Base-by-base conservation (phyloP, 345 rosid genomes). In the Lumnitzera racemosa region DNA sequence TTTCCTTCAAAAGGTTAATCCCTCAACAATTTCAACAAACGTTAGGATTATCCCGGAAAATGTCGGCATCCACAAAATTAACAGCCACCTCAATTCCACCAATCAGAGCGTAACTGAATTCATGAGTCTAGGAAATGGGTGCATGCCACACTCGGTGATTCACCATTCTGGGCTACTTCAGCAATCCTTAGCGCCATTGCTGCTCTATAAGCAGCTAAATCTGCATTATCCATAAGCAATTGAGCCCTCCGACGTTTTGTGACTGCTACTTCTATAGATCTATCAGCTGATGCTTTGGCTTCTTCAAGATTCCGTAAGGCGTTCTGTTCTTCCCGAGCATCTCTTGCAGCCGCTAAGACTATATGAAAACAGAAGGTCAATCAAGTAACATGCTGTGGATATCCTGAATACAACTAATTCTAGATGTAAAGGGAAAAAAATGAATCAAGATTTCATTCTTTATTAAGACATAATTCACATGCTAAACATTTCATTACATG, bases 191-290 rank as follows among this genome's bases (percentile, higher is more conserved):
- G 76, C 13, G 92, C 83, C 79, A 80, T 69, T 56, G 68, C 63
- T 24, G 97, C 95, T 75, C 78, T 94, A 76, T 86, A 90, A 13
- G 83, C 72, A 17, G 89, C 90, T 74, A 94, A 65, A 70, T 86
- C 89, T 3, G 99, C 99, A n/a, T 74, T 81, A 71, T 75, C 83
- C 82, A 83, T 82, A 13, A 88, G 89, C 47, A 67, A 47, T 73
- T 94, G 92, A 11, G 96, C 97, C 68, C 75, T 72, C 49, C 54
- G 67, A 11, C 99, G 89, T 58, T 80, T 90, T 2, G 49, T 47
- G 3, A 83, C 65, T 3, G 96, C 96, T 4, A 62, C 54, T 59
- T 90, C 87, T 46, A 71, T 25, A 15, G 74, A 58, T 48, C 58
- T 63, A 57, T 58, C 67, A 12, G 85, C 90, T 14, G 71, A 62